These are phyloP conservation scores for Vanderwaltozyma yarrowii DNA, from an alignment of 805 yeast genomes.

Conservation along the genomic window DNA sequence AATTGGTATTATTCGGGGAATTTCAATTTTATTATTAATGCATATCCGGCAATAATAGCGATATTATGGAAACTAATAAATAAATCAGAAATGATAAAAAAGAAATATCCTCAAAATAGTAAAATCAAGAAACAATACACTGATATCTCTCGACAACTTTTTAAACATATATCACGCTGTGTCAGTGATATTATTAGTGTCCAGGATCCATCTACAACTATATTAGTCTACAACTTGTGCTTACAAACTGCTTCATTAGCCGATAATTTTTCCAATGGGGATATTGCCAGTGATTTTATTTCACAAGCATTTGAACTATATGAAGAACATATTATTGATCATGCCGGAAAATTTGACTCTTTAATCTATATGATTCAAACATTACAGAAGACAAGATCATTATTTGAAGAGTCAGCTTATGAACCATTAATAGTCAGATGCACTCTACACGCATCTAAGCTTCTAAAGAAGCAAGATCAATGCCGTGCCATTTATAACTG, in stretches of 20 bases:
- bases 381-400: constrained; percentile 38
- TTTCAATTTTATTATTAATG: constrained; percentile 36
- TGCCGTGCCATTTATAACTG: constrained; percentile 80
- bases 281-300: constrained; percentile 73
- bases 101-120: not conserved
- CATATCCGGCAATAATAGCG: constrained; percentile 66
- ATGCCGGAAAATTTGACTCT: constrained; percentile 41
- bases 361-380: constrained; percentile 39
- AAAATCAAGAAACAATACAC: constrained; percentile 1
- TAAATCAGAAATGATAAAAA: constrained; percentile 27
- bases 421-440: constrained; percentile 73
- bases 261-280: constrained; percentile 61
- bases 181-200: constrained; percentile 49
- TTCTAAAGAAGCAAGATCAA: constrained; percentile 85
- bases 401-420: constrained; percentile 36
- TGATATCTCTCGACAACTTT: constrained; percentile 35
- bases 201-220: constrained; percentile 17
- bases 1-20: constrained; percentile 30
- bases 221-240: constrained; percentile 33
- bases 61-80: constrained; percentile 50
- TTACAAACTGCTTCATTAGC: constrained; percentile 65
- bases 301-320: constrained; percentile 78
- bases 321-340: constrained; percentile 50
- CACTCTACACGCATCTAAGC: constrained; percentile 77
- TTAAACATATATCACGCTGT: constrained; percentile 60